Conservation (phyloP, 2,329 filamentous ascomycete species). For the Coleophoma cylindrospora region DNA sequence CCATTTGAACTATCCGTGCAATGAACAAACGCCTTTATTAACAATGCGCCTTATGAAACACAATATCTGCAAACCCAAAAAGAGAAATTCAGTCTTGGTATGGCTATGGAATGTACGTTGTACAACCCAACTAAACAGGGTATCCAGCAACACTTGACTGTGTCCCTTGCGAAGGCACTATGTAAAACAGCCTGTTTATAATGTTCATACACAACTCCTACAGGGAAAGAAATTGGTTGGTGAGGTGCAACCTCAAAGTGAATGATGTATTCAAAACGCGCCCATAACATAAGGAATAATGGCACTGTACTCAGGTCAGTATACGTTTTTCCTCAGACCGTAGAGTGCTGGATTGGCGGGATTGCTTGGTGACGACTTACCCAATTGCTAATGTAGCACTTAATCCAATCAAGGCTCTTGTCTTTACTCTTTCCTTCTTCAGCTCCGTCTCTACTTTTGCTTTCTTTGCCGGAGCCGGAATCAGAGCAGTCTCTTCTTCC, state of each 20-base stretch:
- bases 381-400: constrained; percentile 83
- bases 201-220: not conserved
- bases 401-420: constrained; percentile 78
- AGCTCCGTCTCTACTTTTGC: constrained; percentile 76
- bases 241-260: not conserved
- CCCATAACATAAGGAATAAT: constrained; percentile 28
- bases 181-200: constrained; percentile 8
- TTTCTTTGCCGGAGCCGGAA: constrained; percentile 62
- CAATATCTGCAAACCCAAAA: no score
- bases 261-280: constrained; percentile 13
- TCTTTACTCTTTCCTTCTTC: constrained; percentile 81
- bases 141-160: constrained; percentile 15
- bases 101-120: not conserved
- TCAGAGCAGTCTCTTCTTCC: constrained; percentile 40
- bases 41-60: no score
- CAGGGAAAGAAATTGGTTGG: not conserved
- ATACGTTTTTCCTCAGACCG: no score
- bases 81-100: no score
- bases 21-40: no score
- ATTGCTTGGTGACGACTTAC: constrained; percentile 51
- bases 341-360: no score
- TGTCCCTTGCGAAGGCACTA: constrained; percentile 2
- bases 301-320: constrained; percentile 14
- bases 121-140: constrained; percentile 8
- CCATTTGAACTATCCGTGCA: no score